These are phyloP conservation scores for Fremontodendron californicum DNA, from an alignment of 345 rosid species.

Conservation along the genomic window DNA sequence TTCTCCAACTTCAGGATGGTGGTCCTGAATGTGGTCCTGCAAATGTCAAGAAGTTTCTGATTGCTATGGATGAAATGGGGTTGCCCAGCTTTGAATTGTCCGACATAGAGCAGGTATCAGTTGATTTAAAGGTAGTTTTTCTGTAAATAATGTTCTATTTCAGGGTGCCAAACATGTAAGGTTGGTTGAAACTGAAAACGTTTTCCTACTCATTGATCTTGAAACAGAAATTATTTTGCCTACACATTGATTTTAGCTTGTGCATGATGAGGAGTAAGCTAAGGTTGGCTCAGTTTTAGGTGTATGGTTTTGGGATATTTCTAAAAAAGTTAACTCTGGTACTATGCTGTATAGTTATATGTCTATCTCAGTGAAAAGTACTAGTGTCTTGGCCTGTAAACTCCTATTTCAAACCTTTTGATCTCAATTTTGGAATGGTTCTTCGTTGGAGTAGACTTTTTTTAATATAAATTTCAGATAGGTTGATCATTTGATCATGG, in stretches of 20 bases:
- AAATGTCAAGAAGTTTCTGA: constrained; percentile 46
- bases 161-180: background rate
- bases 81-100: constrained; percentile 61
- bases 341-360: background rate
- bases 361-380: background rate
- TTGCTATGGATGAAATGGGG: constrained; percentile 67
- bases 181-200: constrained; percentile 1
- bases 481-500: background rate
- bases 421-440: background rate
- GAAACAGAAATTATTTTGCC: background rate
- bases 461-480: background rate
- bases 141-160: background rate
- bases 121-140: background rate
- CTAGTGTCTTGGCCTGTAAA: background rate
- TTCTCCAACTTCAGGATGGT: constrained; percentile 34
- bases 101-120: constrained; percentile 54
- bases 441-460: background rate
- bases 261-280: background rate
- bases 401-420: background rate
- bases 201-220: background rate
- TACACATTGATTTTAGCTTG: background rate
- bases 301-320: background rate
- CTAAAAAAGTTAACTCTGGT: background rate
- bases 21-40: constrained; percentile 37
- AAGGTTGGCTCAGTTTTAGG: background rate